Percentiles rank a stretch among this genome's conserved stretches.
phyloP scores from a whole-genome alignment of 768 basidiomycete species.

The Pisolithus sp. region DNA sequence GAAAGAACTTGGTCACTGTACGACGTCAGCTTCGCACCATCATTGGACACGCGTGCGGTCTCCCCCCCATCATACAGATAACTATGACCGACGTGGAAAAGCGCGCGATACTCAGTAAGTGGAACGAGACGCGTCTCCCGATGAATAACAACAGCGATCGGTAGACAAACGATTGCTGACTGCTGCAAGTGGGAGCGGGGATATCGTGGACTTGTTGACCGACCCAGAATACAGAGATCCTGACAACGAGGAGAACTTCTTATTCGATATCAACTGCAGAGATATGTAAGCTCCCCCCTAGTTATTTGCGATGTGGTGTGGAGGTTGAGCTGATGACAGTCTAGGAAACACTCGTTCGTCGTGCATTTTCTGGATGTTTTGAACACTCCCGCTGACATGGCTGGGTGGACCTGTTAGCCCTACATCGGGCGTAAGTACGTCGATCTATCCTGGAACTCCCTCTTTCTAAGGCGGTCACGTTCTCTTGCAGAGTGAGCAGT shows the following conservation, averaged over 20 bases:
- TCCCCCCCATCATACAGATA: background rate
- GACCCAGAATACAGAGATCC: background rate
- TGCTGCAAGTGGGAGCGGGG: constrained; percentile 19
- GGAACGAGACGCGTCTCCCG: background rate
- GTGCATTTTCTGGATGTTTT: background rate
- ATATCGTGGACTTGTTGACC: constrained; percentile 18
- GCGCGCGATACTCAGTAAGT: constrained; percentile 16
- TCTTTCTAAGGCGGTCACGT: background rate
- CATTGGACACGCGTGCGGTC: too few species aligned
- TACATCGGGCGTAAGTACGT: constrained; percentile 26
- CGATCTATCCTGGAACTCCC: background rate
- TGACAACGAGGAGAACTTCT: constrained; percentile 1
- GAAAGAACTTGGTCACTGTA: too few species aligned
- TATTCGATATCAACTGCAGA: constrained; percentile 26
- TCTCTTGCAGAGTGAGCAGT: constrained; percentile 10
- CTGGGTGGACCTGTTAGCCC: constrained; percentile 12
- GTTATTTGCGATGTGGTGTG: background rate
- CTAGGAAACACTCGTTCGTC: constrained; percentile 24
- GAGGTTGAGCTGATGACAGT: constrained; percentile 9
- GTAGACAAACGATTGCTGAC: constrained; percentile 21
- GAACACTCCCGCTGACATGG: constrained; percentile 8
- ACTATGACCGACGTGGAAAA: constrained; percentile 6
- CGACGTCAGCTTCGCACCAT: too few species aligned
- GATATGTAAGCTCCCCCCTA: constrained; percentile 19
- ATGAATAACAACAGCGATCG: background rate